phyloP scores from a whole-genome alignment of 2,329 filamentous ascomycete species.

The Colletotrichum theobromicola region DNA sequence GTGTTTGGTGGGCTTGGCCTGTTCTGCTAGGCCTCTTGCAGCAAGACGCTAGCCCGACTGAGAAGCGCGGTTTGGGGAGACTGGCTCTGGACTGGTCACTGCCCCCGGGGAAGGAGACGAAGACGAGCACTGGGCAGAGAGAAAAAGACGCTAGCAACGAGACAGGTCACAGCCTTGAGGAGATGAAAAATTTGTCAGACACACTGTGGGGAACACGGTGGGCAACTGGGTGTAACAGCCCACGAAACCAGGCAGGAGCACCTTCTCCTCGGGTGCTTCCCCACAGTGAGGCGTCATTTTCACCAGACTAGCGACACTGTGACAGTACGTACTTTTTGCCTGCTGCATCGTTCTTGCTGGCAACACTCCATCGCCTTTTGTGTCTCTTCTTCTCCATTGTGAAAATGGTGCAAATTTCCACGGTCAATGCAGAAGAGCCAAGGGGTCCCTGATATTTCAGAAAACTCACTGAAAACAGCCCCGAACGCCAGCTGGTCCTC shows the following conservation, averaged over 20 bases:
- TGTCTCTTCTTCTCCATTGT: background rate
- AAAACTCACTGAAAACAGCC: background rate
- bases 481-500: background rate
- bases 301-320: background rate
- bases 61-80: background rate
- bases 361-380: background rate
- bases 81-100: background rate
- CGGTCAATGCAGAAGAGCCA: slow-evolving; percentile 10
- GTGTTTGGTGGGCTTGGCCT: background rate
- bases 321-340: background rate
- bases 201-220: slow-evolving; percentile 3
- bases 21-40: background rate
- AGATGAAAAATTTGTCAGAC: background rate
- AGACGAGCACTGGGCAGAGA: background rate
- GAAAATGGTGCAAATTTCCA: slow-evolving; percentile 10
- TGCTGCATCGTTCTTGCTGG: too few species aligned
- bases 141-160: background rate
- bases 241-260: background rate
- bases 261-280: background rate
- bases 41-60: background rate
- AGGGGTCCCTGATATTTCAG: background rate
- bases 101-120: background rate
- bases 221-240: background rate
- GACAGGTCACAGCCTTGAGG: background rate
- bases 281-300: background rate